phyloP scores from a whole-genome alignment of 768 basidiomycete species.

The Neoboletus brunneissimus region DNA sequence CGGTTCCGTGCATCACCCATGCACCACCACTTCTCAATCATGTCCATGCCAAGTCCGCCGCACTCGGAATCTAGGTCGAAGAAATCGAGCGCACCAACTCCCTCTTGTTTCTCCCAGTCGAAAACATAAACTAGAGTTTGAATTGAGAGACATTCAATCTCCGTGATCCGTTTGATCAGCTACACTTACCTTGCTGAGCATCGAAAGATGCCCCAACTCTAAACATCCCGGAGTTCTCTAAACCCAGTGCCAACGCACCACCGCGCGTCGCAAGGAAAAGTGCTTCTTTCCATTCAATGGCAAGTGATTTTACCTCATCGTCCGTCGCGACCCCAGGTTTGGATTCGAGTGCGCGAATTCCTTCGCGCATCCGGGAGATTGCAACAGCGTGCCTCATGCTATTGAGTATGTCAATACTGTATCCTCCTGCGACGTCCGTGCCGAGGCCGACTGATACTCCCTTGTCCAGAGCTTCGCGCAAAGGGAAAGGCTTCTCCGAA shows the following conservation, averaged over 20 bases:
- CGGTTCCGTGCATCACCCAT: constrained; percentile 71
- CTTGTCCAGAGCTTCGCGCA: constrained; percentile 65
- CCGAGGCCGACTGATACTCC: constrained; percentile 77
- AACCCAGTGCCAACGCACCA: constrained; percentile 66
- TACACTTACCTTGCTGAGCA: constrained; percentile 65
- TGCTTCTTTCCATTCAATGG: constrained; percentile 78
- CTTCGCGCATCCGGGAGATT: constrained; percentile 68
- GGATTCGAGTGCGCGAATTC: constrained; percentile 34
- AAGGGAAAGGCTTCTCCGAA: constrained; percentile 63
- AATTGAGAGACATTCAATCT: not conserved
- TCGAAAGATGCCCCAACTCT: constrained; percentile 65
- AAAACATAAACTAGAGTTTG: constrained; percentile 43
- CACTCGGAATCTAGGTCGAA: constrained; percentile 41
- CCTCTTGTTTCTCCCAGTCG: constrained; percentile 38
- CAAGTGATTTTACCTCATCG: constrained; percentile 30
- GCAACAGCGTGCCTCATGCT: constrained; percentile 79
- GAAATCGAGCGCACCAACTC: constrained; percentile 69
- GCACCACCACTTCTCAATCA: constrained; percentile 91
- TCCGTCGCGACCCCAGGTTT: not conserved
- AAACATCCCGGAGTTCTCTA: constrained; percentile 54
- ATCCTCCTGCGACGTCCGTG: constrained; percentile 85
- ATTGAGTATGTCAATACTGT: constrained; percentile 72
- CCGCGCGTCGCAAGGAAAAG: constrained; percentile 81
- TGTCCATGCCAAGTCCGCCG: constrained; percentile 40
- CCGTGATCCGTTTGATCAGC: not conserved